phyloP scores from a whole-genome alignment of 768 basidiomycete genomes.

The Mycena chlorophos region DNA sequence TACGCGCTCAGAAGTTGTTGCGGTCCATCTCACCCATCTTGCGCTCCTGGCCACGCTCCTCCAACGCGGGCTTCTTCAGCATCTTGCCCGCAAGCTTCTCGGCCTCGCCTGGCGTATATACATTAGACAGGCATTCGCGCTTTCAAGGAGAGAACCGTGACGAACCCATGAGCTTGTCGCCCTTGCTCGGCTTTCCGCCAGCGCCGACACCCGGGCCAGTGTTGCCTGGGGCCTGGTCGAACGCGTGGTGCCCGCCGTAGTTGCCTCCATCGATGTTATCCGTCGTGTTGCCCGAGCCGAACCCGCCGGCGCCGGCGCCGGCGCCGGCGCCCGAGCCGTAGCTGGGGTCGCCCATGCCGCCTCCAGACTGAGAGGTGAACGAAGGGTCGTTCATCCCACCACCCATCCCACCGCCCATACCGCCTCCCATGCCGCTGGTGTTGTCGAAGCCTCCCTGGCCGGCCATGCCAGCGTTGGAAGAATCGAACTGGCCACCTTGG shows the following conservation, averaged over 20 bases:
- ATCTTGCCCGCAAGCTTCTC: conserved; percentile 13
- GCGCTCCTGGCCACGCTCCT: conserved; percentile 17
- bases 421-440: not conserved
- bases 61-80: conserved; percentile 6
- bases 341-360: conserved; percentile 7
- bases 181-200: conserved; percentile 6
- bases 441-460: conserved; percentile 10
- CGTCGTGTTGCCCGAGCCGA: not conserved
- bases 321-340: not conserved
- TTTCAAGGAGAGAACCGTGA: not conserved
- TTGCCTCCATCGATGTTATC: not conserved
- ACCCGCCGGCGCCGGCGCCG: no score
- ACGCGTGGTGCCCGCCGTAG: not conserved
- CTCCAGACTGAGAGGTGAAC: not conserved
- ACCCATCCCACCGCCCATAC: not conserved
- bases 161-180: conserved; percentile 14
- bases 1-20: not conserved
- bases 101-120: conserved; percentile 8
- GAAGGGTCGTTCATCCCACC: not conserved
- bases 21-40: conserved; percentile 8
- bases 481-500: conserved; percentile 1
- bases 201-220: not conserved
- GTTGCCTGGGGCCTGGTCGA: not conserved
- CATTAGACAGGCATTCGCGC: no score
- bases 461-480: not conserved